Evolutionary conservation across 805 yeast genomes (phyloP).

Genomic region (Zygosaccharomyces gambellarensis): DNA sequence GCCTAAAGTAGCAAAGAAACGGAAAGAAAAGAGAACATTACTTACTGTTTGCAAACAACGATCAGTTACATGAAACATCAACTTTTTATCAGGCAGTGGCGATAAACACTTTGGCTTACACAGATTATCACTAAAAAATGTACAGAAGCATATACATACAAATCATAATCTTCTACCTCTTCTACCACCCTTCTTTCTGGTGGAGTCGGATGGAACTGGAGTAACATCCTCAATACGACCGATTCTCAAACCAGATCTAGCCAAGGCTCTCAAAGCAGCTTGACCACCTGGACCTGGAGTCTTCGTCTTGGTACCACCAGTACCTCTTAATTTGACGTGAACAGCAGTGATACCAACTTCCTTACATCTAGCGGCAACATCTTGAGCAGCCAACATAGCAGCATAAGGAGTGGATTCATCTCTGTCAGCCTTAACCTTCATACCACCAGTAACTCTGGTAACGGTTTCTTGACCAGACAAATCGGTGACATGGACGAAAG

Average conservation of each 20-base stretch:
- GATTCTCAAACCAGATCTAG: constrained; percentile 99
- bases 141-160: constrained; percentile 1
- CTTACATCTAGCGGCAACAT: constrained; percentile 97
- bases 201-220: constrained; percentile 99
- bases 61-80: neutral
- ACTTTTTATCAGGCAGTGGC: neutral
- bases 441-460: constrained; percentile 99
- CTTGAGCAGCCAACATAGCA: constrained; percentile 99
- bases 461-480: constrained; percentile 99
- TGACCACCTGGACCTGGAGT: constrained; percentile 99
- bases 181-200: constrained; percentile 99
- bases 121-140: constrained; percentile 2
- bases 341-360: constrained; percentile 99
- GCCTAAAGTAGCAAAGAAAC: too few relatives aligned
- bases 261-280: constrained; percentile 97
- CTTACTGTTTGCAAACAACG: too few relatives aligned
- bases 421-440: constrained; percentile 99
- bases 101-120: neutral
- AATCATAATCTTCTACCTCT: constrained; percentile 99
- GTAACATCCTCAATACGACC: constrained; percentile 99
- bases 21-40: too few relatives aligned
- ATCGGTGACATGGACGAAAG: constrained; percentile 99
- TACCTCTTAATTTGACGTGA: constrained; percentile 99
- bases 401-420: constrained; percentile 99
- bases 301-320: constrained; percentile 99